Base-by-base conservation (phyloP, 129 eudicot species). In the Kitagawia praeruptora region DNA sequence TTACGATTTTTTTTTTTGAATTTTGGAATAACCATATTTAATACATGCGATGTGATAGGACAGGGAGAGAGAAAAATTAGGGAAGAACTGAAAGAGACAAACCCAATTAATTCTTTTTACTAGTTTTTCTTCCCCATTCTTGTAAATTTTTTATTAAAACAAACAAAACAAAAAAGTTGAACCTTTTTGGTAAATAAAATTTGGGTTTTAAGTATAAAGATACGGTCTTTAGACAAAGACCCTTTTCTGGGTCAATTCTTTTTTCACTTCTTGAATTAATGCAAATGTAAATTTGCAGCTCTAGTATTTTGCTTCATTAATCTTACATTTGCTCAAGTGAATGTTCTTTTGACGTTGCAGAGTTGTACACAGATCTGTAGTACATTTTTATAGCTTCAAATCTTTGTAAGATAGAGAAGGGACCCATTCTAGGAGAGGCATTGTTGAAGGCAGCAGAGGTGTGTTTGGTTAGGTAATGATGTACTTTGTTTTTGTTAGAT, bases 381-480 rank as follows among this genome's bases (percentile, higher is more conserved):
- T 51, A 45, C 82, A 48, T 78, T 58, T 81, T 54, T 28, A 27
- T 76, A 78, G 58, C 13, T 82, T 47, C 41, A 42, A 34, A 74
- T 70, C 75, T 79, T 18, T 27, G 28, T 28, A 75, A 44, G 45
- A 78, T 63, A 56, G 45, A 25, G 4, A 67, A 67, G 77, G 64
- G 53, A 25, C 83, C 47, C 80, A 47, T 77, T 76, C 47, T 34
- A 39, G 73, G 19, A 54, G 34, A 19, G 37, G 71, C 75, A 75
- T 76, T 79, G 87, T 79, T 84, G 78, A 81, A 61, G n/a, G n/a
- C n/a, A n/a, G 37, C 80, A 0, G 34, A n/a, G 77, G 79, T 64
- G 69, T 74, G 75, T 74, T 74, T 80, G 88, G 87, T 84, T 76
- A 79, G 83, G 58, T 54, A 75, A 37, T 76, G 61, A 81, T 71